These are phyloP conservation scores for Pseudopithomyces maydicus DNA, from an alignment of 2,329 filamentous ascomycete species.

Conservation along the genomic window DNA sequence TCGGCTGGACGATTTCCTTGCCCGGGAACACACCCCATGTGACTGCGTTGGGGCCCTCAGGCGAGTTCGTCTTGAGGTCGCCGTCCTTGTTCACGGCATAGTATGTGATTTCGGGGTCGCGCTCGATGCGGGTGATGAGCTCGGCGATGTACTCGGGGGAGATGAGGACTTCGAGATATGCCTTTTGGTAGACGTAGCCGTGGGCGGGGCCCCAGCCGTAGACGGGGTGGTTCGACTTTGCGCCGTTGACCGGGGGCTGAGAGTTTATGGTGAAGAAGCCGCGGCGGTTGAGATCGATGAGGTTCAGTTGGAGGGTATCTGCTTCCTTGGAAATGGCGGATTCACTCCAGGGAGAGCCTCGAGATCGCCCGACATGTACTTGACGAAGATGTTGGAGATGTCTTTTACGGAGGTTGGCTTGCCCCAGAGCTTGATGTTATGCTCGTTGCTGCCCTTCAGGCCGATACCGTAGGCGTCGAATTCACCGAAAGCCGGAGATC, in stretches of 20 bases:
- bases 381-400: constrained; percentile 80
- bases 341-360: constrained; percentile 91
- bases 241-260: constrained; percentile 90
- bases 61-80: constrained; percentile 81
- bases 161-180: constrained; percentile 90
- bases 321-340: constrained; percentile 83
- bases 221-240: constrained; percentile 82
- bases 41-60: constrained; percentile 93
- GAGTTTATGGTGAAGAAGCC: constrained; percentile 97
- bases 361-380: constrained; percentile 80
- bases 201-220: constrained; percentile 95
- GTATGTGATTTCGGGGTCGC: constrained; percentile 84
- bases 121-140: constrained; percentile 77
- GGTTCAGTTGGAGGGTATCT: constrained; percentile 73
- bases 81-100: constrained; percentile 89
- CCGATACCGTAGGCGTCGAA: constrained; percentile 93
- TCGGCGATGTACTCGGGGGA: constrained; percentile 78
- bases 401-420: constrained; percentile 80
- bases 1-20: constrained; percentile 99
- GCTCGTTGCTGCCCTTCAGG: constrained; percentile 91
- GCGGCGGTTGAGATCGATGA: constrained; percentile 81
- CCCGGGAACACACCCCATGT: constrained; percentile 99
- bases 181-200: constrained; percentile 98
- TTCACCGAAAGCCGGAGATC: constrained; percentile 95
- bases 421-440: constrained; percentile 95